phyloP scores from a whole-genome alignment of 2,329 filamentous ascomycete genomes.

The Orbilia oligospora region DNA sequence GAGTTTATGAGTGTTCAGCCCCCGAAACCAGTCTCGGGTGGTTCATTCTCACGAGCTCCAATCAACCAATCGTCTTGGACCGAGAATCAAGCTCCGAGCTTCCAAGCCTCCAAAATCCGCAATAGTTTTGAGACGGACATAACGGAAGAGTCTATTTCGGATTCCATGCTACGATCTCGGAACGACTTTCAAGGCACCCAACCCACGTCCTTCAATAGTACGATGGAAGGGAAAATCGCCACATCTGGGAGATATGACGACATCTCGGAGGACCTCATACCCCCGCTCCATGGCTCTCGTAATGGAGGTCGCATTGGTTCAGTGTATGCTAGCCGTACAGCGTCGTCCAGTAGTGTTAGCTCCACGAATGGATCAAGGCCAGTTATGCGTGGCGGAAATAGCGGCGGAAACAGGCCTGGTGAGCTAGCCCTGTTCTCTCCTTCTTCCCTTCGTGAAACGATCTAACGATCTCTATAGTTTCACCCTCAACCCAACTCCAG shows the following conservation, averaged over 20 bases:
- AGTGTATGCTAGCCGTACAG: not conserved
- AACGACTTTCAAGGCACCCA: slow-evolving; percentile 15
- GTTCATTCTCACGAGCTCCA: not conserved
- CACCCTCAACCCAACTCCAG: slow-evolving; percentile 26
- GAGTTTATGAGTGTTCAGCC: not conserved
- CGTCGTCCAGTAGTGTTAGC: not conserved
- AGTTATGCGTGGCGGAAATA: slow-evolving; percentile 27
- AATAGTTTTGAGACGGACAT: not conserved
- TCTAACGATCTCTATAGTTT: not conserved
- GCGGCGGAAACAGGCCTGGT: slow-evolving; percentile 10
- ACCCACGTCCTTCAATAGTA: slow-evolving; percentile 54
- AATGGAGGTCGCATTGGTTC: not conserved
- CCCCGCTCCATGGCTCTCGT: not conserved
- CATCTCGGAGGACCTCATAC: not conserved
- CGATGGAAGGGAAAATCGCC: slow-evolving; percentile 18
- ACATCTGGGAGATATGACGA: slow-evolving; percentile 2
- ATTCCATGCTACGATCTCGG: slow-evolving; percentile 2
- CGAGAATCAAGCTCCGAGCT: slow-evolving; percentile 3
- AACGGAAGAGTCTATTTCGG: not conserved
- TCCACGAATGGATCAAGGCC: not conserved
- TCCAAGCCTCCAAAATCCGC: too few species aligned
- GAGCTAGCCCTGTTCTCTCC: not conserved
- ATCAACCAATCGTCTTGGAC: not conserved
- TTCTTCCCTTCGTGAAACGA: not conserved
- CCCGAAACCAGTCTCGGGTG: not conserved